Percentiles rank a stretch among this genome's conserved stretches.
Evolutionary conservation across 257 asterid species (phyloP).

Genomic region (Petrea volubilis): DNA sequence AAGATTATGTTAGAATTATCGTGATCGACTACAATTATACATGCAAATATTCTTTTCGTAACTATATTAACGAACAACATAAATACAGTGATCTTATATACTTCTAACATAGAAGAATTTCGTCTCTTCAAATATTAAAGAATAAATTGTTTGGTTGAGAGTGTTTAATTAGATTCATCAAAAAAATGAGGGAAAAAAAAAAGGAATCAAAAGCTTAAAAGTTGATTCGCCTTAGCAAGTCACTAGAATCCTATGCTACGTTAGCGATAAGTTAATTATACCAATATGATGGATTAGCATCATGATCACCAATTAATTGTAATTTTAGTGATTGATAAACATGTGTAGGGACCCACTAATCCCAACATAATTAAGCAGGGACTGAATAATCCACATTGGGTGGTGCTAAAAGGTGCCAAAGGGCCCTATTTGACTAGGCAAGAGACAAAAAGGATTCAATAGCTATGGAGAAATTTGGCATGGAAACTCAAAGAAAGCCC

Average conservation of each 20-base stretch:
- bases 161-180: background rate
- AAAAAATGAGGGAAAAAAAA: constrained; percentile 2
- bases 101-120: background rate
- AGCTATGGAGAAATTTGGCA: too few species aligned
- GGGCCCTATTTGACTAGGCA: constrained; percentile 14
- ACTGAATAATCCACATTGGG: constrained; percentile 27
- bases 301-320: background rate
- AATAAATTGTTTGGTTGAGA: background rate
- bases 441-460: constrained; percentile 26
- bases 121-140: background rate
- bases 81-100: background rate
- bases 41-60: background rate
- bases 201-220: constrained; percentile 20
- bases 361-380: constrained; percentile 22
- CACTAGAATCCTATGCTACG: constrained; percentile 46
- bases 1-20: too few species aligned
- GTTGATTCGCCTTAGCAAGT: constrained; percentile 25
- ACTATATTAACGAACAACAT: background rate
- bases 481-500: constrained; percentile 17
- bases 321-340: constrained; percentile 1
- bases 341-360: constrained; percentile 18
- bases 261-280: constrained; percentile 27
- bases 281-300: constrained; percentile 17
- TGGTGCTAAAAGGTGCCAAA: constrained; percentile 21
- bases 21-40: too few species aligned